A percentile compares a stretch with the other conserved stretches of the same genome.
phyloP scores from a whole-genome alignment of 805 yeast genomes.

The Candida tammaniensis region DNA sequence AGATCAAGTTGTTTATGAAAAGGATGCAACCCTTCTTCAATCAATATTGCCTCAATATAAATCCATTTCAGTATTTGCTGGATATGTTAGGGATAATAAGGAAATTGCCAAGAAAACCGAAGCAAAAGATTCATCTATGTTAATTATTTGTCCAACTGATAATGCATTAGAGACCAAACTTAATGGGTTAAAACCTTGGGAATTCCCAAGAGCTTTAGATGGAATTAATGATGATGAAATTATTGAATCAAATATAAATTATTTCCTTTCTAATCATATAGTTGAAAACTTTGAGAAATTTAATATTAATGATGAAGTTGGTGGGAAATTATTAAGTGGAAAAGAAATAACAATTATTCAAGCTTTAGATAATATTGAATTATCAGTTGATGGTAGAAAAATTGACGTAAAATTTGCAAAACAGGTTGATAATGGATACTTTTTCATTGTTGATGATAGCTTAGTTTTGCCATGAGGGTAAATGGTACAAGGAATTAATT shows the following conservation, averaged over 20 bases:
- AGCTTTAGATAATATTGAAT: constrained; percentile 6
- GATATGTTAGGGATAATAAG: constrained; percentile 65
- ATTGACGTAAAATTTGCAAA: constrained; percentile 23
- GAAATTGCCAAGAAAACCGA: constrained; percentile 49
- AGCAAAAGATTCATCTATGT: constrained; percentile 35
- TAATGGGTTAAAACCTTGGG: constrained; percentile 73
- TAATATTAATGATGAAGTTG: constrained; percentile 8
- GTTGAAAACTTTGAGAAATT: constrained; percentile 29
- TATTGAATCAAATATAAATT: constrained; percentile 49
- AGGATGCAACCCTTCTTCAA: constrained; percentile 23
- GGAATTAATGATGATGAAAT: constrained; percentile 45
- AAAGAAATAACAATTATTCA: constrained; percentile 12
- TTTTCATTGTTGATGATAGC: constrained; percentile 35
- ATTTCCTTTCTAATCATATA: constrained; percentile 64
- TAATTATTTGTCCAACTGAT: constrained; percentile 74
- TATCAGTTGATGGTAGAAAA: constrained; percentile 8
- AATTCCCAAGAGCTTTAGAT: constrained; percentile 57
- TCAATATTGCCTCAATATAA: constrained; percentile 34
- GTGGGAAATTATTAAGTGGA: constrained; percentile 13
- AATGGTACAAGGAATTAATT: neutral
- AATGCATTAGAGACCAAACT: constrained; percentile 45
- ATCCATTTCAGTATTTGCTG: constrained; percentile 58
- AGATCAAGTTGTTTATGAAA: constrained; percentile 15
- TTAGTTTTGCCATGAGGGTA: constrained; percentile 22
- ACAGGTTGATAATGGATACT: constrained; percentile 38